Evolutionary conservation across 805 yeast genomes (phyloP), one percentile per base, ranked within the genome.

Genomic region (Nakazawaea laoshanensis): DNA sequence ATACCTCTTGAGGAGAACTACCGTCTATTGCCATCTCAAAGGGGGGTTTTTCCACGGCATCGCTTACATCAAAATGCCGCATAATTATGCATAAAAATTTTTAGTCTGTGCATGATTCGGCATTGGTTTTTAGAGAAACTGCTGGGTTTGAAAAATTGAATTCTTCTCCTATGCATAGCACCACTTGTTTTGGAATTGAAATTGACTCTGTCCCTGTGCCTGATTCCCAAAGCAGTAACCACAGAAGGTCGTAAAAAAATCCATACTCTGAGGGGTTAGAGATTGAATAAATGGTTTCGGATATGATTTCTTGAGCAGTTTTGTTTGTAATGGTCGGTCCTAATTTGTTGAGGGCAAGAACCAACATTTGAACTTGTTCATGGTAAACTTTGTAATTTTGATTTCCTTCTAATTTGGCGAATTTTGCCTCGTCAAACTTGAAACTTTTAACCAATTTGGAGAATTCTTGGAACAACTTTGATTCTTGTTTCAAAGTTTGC

Each of bases 321-420:
- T 53, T 45, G 29, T 62, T 67, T 1, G 74, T 61, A 2, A 71
- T 44, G 7, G 50, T 44, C 21, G 65, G 46, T 19, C 65, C 68
- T 36, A 67, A 61, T 13, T 49, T 53, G 14, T 44, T 44, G 27
- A 70, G 37, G 1, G 72, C 66, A 4, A 48, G 39, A 2, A 58
- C 38, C 3, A 65, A 42, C 35, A 62, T 50, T 3, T 46, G 35
- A n/a, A 58, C 53, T 19, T 53, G 46, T 4, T 43, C 40, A 3
- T 43, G 43, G 15, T 48, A 44, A 5, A 50, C 35, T 24, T 45
- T 47, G 6, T 46, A 38, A 16, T 59, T 55, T 36, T 47, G 42
- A 31, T 47, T 48, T 7, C 27, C 29, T 2, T 24, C 19, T 13
- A 24, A 29, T 14, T 11, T 24, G 7, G 5, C 6, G 12, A 14